These are phyloP conservation scores for Panaeolus papilionaceus DNA, from an alignment of 768 basidiomycete species.

Conservation along the genomic window DNA sequence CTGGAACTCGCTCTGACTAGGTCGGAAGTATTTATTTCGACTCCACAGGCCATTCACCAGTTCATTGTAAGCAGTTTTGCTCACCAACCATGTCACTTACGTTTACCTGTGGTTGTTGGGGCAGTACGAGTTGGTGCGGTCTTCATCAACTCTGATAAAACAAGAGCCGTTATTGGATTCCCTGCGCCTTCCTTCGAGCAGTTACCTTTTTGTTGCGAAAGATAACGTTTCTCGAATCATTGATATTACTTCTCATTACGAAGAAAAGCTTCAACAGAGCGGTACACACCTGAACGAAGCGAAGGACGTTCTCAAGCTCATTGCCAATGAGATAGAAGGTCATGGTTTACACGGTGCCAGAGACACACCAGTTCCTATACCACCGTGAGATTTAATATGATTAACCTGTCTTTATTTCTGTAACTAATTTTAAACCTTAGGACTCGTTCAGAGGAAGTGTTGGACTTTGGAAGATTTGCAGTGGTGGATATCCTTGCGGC, in stretches of 20 bases:
- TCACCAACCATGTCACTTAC: background rate
- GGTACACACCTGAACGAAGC: constrained; percentile 48
- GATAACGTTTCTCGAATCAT: constrained; percentile 20
- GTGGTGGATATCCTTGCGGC: constrained; percentile 60
- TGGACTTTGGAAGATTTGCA: constrained; percentile 62
- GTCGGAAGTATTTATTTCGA: constrained; percentile 60
- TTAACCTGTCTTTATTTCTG: constrained; percentile 25
- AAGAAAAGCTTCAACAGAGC: constrained; percentile 52
- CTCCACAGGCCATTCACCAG: constrained; percentile 60
- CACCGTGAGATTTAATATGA: constrained; percentile 47
- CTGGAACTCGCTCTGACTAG: constrained; percentile 57
- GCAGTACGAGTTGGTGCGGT: constrained; percentile 73
- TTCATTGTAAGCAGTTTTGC: constrained; percentile 56
- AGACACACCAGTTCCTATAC: constrained; percentile 37
- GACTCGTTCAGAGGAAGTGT: constrained; percentile 50
- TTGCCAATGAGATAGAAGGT: constrained; percentile 66
- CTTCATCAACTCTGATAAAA: constrained; percentile 52
- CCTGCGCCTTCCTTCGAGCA: constrained; percentile 39
- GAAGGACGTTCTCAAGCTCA: constrained; percentile 59
- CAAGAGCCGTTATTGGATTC: constrained; percentile 52
- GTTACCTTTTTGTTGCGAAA: constrained; percentile 35
- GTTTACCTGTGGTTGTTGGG: constrained; percentile 13
- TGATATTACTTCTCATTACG: constrained; percentile 55
- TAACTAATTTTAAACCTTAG: constrained; percentile 39
- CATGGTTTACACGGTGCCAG: constrained; percentile 58